Base-by-base conservation (phyloP, 495 filamentous ascomycete species). In the Tuber calosporum region DNA sequence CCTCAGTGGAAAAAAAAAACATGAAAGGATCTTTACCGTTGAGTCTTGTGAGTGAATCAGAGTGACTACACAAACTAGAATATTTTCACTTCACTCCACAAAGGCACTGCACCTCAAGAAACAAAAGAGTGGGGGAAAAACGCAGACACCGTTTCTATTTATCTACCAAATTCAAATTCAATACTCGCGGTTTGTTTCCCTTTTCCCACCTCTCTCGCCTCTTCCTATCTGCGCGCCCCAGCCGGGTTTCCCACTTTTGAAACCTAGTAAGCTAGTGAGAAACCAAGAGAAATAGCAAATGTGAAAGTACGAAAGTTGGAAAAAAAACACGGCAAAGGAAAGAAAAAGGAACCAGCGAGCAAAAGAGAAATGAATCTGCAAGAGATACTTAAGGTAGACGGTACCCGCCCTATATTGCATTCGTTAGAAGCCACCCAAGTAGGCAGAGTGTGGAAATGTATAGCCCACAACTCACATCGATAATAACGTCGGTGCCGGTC, bases 401-500 rank as follows among this genome's bases (percentile, higher is more conserved):
- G 39, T 78, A 78, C 8, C 76, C 76, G n/a, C 76, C 76, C 75
- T 78, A 38, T 41, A 36, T n/a, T n/a, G 4, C 26, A 75, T 34
- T 5, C n/a, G 42, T 77, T 70, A 75, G 66, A 40, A 26, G 34
- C 22, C 22, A 58, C 30, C 22, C 22, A 41, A 68, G 58, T 13
- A 13, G 45, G 20, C 36, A 7, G 45, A 20, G 40, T 19, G 3
- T 39, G 34, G 84, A 84, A 80, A 85, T 58, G 1, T 11, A 26
- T 9, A 26, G 9, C 9, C 9, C 30, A 4, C 9, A 87, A 72
- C 88, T 85, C 78, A 88, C 91, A 82, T 93, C 90, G 69, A 90
- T 90, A 74, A 91, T 85, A 77, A 93, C 86, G 84, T 95, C 90
- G 72, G 87, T 84, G 34, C 93, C 93, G 37, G 92, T 96, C 85